phyloP scores from a whole-genome alignment of 2,329 filamentous ascomycete species.

The Sporothrix variecibatus region DNA sequence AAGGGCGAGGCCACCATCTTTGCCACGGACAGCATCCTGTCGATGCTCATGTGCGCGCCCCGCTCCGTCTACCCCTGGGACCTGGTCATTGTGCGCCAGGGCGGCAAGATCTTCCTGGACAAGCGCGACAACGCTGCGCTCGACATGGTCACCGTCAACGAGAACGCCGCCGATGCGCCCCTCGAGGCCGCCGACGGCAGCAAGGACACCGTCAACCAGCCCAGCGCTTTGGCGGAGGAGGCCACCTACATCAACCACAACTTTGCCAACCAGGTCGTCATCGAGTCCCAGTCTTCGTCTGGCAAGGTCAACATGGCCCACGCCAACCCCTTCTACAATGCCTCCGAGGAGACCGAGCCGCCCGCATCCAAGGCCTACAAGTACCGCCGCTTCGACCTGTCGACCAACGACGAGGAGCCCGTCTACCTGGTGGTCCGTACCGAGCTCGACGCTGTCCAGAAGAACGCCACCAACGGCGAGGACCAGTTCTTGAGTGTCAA shows the following conservation, averaged over 20 bases:
- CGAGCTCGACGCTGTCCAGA: conserved; percentile 94
- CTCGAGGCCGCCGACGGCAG: conserved; percentile 88
- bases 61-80: conserved; percentile 99
- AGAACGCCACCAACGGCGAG: conserved; percentile 89
- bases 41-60: conserved; percentile 98
- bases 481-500: conserved; percentile 92
- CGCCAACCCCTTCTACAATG: conserved; percentile 97
- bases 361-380: conserved; percentile 97
- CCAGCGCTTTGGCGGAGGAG: conserved; percentile 88
- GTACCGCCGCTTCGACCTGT: conserved; percentile 95
- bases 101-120: conserved; percentile 97
- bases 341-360: conserved; percentile 87
- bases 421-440: conserved; percentile 91
- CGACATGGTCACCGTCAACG: conserved; percentile 98
- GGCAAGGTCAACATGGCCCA: conserved; percentile 80
- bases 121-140: conserved; percentile 94
- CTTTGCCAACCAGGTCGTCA: conserved; percentile 93
- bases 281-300: conserved; percentile 77
- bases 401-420: conserved; percentile 90
- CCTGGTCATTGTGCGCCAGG: conserved; percentile 88
- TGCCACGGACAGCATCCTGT: conserved; percentile 93
- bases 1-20: conserved; percentile 97
- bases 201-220: conserved; percentile 94
- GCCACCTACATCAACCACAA: conserved; percentile 99
- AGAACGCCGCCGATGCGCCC: conserved; percentile 94